Base-by-base conservation (phyloP, 129 eudicot species). In the Lactuca sativa region DNA sequence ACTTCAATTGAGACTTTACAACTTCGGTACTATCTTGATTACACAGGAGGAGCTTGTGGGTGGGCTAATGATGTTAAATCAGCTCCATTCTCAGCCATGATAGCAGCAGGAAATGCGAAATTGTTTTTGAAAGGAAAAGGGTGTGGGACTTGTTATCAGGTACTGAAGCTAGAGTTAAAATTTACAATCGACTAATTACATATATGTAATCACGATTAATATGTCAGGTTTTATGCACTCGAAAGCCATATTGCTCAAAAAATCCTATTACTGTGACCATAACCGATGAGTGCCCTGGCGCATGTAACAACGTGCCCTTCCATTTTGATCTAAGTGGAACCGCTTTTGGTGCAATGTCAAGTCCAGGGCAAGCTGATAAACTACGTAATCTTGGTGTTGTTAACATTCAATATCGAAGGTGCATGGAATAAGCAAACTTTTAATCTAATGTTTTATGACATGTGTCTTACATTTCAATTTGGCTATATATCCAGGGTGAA, bases 311-410 rank as follows among this genome's bases (percentile, higher is more conserved):
- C 12, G 67, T 61, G 0, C 82, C 82, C 4, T 74, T 31, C 6
- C 80, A 77, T 74, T 82, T 82, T 37, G 86, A 82, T 74, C n/a
- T 82, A 65, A 82, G 86, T 34, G 86, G 86, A 33, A 56, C 72
- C 5, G 82, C 83, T 69, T 82, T 82, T 51, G 86, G 86, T 36
- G 80, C 82, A 47, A 73, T 82, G 86, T 76, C 86, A 34, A 63
- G 56, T 36, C 73, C 74, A 3, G 86, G 82, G 5, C 77, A 77
- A 64, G 82, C 77, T 33, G 74, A 77, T 64, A 65, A 52, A 13
- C 74, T 82, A 1, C 86, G 86, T 18, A 51, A 77, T 17, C 74
- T 69, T 30, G 86, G 86, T 6, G 66, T 62, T 18, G 77, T 82
- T 11, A 56, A 82, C 55, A 72, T 77, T 53, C 80, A 76, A 58